phyloP scores from a whole-genome alignment of 805 yeast species.

The Kodamaea nitidulidarum region DNA sequence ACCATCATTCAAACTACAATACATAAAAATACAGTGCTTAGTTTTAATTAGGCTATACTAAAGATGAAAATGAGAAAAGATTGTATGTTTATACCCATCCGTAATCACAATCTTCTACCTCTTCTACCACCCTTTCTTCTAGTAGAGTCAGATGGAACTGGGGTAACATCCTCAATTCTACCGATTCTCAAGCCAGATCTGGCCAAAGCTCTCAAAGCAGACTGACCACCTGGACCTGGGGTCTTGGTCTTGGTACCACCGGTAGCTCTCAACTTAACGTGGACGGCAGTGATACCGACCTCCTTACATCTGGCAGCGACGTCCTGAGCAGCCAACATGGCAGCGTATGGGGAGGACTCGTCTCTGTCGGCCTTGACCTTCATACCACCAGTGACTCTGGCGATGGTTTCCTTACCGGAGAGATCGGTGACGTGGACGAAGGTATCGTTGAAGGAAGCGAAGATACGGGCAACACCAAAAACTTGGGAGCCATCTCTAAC shows the following conservation, averaged over 20 bases:
- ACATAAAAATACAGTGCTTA: conserved; percentile 2
- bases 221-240: conserved; percentile 99
- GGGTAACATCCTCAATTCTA: conserved; percentile 99
- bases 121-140: conserved; percentile 99
- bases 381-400: conserved; percentile 99
- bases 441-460: conserved; percentile 99
- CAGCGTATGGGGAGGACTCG: conserved; percentile 99
- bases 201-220: conserved; percentile 98
- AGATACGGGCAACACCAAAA: conserved; percentile 99
- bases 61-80: conserved; percentile 3
- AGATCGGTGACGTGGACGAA: conserved; percentile 99
- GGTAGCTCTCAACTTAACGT: conserved; percentile 99
- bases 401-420: conserved; percentile 99
- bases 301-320: conserved; percentile 98
- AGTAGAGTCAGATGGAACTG: conserved; percentile 99
- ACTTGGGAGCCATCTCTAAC: conserved; percentile 95
- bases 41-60: conserved; percentile 6
- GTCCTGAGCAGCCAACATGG: conserved; percentile 99
- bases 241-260: conserved; percentile 99
- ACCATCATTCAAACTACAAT: too few species aligned
- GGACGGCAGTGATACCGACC: conserved; percentile 99
- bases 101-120: conserved; percentile 95
- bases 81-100: not conserved
- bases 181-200: conserved; percentile 99
- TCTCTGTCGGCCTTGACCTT: conserved; percentile 99